A percentile compares a stretch with the other conserved stretches of the same genome.
Conservation (phyloP, 805 yeast species). For the Starmera caribaea region DNA sequence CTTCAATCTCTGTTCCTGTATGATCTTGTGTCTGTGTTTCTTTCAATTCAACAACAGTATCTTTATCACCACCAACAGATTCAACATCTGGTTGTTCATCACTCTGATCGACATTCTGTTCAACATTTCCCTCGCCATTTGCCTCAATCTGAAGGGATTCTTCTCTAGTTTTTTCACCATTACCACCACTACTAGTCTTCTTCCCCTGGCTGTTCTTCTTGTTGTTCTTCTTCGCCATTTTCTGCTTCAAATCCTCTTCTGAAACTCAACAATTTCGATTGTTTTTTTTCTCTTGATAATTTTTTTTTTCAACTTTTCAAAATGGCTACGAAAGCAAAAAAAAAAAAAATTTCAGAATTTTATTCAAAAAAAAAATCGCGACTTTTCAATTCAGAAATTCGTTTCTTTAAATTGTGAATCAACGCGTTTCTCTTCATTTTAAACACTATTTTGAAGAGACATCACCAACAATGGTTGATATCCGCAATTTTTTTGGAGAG, state of each 20-base stretch:
- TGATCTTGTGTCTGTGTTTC: background rate
- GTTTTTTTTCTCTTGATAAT: background rate
- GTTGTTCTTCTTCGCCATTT: slow-evolving; percentile 13
- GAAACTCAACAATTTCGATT: background rate
- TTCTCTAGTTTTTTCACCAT: background rate
- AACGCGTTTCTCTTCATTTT: no score
- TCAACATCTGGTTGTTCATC: slow-evolving; percentile 5
- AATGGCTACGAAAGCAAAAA: background rate
- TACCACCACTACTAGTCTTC: background rate
- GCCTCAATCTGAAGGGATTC: slow-evolving; percentile 1
- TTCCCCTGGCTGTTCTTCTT: slow-evolving; percentile 7
- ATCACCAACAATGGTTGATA: slow-evolving; percentile 23
- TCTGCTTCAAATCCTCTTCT: background rate
- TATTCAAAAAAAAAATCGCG: no score
- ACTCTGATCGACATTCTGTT: slow-evolving; percentile 4
- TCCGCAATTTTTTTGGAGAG: slow-evolving; percentile 29
- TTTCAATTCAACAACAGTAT: background rate
- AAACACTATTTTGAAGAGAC: no score
- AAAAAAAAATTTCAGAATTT: no score
- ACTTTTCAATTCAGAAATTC: background rate
- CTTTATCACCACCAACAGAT: slow-evolving; percentile 1
- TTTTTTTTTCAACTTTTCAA: background rate
- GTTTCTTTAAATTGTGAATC: background rate
- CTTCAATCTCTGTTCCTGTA: background rate
- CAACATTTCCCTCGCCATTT: slow-evolving; percentile 13